Conservation (phyloP, 495 filamentous ascomycete genomes). For the Trichoderma virens region DNA sequence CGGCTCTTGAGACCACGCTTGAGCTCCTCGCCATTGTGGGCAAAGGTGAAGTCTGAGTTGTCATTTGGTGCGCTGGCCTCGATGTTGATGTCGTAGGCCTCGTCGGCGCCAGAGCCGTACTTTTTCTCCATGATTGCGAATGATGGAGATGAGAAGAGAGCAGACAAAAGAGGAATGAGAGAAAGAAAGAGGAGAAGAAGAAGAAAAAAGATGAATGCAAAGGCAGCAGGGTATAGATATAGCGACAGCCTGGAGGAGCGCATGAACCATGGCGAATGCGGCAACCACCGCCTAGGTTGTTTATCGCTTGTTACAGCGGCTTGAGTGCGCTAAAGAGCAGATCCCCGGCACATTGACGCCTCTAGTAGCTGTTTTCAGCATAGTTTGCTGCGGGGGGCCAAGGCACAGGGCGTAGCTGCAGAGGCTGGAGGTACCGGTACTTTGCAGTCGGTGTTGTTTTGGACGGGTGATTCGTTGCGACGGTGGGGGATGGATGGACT, state of each 20-base stretch:
- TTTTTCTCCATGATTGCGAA: neutral
- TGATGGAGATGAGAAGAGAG: neutral
- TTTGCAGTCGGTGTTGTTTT: neutral
- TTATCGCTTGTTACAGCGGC: neutral
- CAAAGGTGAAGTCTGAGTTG: slow-evolving; percentile 8
- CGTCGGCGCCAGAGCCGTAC: neutral
- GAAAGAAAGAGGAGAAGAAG: neutral
- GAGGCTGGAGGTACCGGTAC: neutral
- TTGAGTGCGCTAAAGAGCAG: neutral
- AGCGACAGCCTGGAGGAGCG: neutral
- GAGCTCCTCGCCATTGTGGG: slow-evolving; percentile 26
- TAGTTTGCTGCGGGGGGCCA: neutral
- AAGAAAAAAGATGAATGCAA: no score
- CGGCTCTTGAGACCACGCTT: slow-evolving; percentile 58
- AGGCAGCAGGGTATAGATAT: neutral
- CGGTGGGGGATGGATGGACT: neutral
- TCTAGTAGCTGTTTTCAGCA: slow-evolving; percentile 1
- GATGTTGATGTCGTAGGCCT: slow-evolving; percentile 9
- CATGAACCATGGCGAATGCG: neutral
- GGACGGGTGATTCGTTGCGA: neutral
- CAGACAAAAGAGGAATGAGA: neutral
- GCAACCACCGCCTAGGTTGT: neutral
- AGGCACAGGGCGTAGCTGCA: neutral
- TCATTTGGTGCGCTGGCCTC: neutral
- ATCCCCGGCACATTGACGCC: slow-evolving; percentile 8